A percentile compares a stretch with the other conserved stretches of the same genome.
These are phyloP conservation scores for Ophiostoma novo-ulmi DNA, from an alignment of 2,329 filamentous ascomycete species.

Conservation along the genomic window DNA sequence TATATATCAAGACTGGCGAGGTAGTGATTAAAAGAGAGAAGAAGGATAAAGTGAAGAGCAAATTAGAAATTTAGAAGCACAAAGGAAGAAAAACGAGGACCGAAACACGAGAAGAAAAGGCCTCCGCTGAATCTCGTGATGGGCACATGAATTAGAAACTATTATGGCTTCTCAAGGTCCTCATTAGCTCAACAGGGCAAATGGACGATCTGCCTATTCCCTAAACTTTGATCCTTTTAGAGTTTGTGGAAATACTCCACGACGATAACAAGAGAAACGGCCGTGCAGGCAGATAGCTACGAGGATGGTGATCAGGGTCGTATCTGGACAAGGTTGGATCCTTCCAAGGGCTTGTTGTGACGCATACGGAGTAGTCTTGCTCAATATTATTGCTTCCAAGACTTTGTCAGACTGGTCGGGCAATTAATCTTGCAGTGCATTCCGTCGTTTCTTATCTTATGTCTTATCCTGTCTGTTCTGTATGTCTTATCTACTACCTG, in stretches of 20 bases:
- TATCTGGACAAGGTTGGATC: constrained; percentile 3
- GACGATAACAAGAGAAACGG: background rate
- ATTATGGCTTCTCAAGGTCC: background rate
- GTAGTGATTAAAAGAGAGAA: background rate
- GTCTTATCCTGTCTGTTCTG: background rate
- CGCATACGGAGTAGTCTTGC: constrained; percentile 7
- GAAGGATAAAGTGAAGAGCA: background rate
- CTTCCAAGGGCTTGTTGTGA: constrained; percentile 1
- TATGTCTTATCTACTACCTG: background rate
- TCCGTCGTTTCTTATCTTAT: background rate
- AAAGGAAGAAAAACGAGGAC: background rate
- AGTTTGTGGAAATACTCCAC: constrained; percentile 2
- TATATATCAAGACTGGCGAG: background rate
- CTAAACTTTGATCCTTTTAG: background rate
- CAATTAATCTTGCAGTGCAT: background rate
- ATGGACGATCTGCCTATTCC: background rate
- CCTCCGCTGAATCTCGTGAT: constrained; percentile 10
- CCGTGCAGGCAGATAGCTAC: too few species aligned
- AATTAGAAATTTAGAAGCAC: background rate
- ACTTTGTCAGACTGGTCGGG: background rate
- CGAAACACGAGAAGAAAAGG: background rate
- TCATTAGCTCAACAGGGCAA: background rate
- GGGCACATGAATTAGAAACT: constrained; percentile 1
- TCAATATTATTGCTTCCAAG: constrained; percentile 8
- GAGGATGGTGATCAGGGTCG: background rate